Percentiles rank a stretch among this genome's conserved stretches.
phyloP scores from a whole-genome alignment of 371 early-diverging fungal genomes.

The Apophysomyces ossiformis region DNA sequence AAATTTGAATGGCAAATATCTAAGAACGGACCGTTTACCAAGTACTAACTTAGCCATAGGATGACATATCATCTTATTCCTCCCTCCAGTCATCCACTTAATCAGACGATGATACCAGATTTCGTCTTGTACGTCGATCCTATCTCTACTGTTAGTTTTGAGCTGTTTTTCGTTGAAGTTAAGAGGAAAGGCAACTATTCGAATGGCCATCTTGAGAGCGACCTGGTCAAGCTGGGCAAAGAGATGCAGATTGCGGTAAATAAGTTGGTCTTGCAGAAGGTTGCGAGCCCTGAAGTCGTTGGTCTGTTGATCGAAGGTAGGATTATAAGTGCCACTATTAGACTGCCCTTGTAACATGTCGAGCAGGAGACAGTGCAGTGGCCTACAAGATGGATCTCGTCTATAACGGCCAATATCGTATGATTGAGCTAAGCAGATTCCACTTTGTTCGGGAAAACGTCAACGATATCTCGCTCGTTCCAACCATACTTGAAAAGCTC shows the following conservation, averaged over 20 bases:
- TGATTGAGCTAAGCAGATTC: conserved; percentile 9
- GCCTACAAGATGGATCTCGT: conserved; percentile 7
- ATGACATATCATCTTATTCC: conserved; percentile 15
- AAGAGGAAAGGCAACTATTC: conserved; percentile 23
- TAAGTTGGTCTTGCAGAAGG: conserved; percentile 24
- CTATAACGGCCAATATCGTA: conserved; percentile 13
- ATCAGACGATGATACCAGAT: conserved; percentile 25
- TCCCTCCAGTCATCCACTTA: background rate
- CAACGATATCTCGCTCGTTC: background rate
- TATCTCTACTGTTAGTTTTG: conserved; percentile 18
- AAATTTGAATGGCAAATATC: conserved; percentile 1
- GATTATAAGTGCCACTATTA: background rate
- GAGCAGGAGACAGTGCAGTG: background rate
- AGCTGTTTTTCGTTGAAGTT: conserved; percentile 26
- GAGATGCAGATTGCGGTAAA: conserved; percentile 15
- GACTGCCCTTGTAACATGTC: background rate
- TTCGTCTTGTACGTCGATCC: conserved; percentile 20
- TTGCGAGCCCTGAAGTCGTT: conserved; percentile 22
- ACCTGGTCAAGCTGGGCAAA: conserved; percentile 14
- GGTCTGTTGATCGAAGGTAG: conserved; percentile 19
- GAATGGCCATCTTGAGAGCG: conserved; percentile 18
- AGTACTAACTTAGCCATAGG: conserved; percentile 10
- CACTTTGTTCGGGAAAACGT: background rate
- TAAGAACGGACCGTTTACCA: background rate
- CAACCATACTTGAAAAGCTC: conserved; percentile 4